Base-by-base conservation (phyloP, 2,329 filamentous ascomycete species). In the Metarhizium anisopliae region DNA sequence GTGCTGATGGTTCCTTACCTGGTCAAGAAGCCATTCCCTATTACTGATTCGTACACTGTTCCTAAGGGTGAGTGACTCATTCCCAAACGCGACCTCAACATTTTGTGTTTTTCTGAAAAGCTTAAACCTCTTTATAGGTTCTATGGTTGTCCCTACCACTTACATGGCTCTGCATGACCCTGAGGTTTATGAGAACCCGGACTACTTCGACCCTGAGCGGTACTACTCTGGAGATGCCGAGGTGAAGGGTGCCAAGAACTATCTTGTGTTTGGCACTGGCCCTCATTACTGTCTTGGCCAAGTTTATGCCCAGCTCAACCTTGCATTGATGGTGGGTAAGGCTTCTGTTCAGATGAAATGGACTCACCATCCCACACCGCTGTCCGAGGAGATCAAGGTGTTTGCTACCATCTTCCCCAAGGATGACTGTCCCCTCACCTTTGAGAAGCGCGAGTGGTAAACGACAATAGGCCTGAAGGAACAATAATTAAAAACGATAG, bases 381-480 rank as follows among this genome's bases (percentile, higher is more conserved):
- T 78, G 57, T 95, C 90, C 0, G 94, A 99, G 75, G 86, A 95
- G 72, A 97, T 99, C 73, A 93, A 95, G 77, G 93, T 97, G 62
- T 99, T 97, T 75, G 94, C 94, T 45, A 96, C 91, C 32, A 95
- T 99, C 64, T 99, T 99, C 81, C 94, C 94, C 56, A 87, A 88
- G 89, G 90, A 95, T 68, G 87, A 94, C 69, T 94, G 89, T 74
- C 85, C 87, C 55, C 80, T 94, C 64, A 86, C 85, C 2, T 92
- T 94, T 68, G 79, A 74, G 59, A 71, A 77, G 68, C 73, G 79
- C 57, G 74, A 77, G 66, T 78, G 72, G 72, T 78, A 70, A 65
- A 51, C 10, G 4, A 7, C 14, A 2, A 10, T 42, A 16, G 25
- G 7, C 13, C 29, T 42, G 42, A n/a, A 51, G 20, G 32, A 11